phyloP scores from a whole-genome alignment of 352 stramenopile genomes.

The Phytophthora sansomeana region DNA sequence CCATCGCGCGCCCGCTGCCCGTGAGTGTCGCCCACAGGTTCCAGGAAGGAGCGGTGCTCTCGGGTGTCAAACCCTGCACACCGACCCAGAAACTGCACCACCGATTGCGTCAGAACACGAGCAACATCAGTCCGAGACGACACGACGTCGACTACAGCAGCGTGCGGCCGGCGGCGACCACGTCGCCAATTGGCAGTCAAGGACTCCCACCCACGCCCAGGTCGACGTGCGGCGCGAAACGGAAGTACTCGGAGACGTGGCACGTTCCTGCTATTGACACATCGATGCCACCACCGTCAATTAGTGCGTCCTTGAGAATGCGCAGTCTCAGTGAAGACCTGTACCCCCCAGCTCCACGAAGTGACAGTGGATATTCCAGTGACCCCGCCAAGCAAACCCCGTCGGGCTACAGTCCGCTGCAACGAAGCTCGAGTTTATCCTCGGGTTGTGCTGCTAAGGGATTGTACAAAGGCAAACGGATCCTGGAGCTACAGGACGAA shows the following conservation, averaged over 20 bases:
- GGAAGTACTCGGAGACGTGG: constrained; percentile 38
- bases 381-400: constrained; percentile 26
- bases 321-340: constrained; percentile 56
- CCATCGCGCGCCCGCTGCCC: constrained; percentile 73
- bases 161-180: constrained; percentile 21
- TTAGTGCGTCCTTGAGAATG: constrained; percentile 27
- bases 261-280: constrained; percentile 39
- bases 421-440: constrained; percentile 50
- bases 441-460: constrained; percentile 40
- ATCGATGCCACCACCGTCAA: constrained; percentile 15
- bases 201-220: constrained; percentile 34
- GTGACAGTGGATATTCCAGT: constrained; percentile 47
- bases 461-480: constrained; percentile 73
- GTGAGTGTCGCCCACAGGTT: constrained; percentile 54
- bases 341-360: constrained; percentile 23
- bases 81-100: constrained; percentile 70
- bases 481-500: constrained; percentile 82
- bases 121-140: constrained; percentile 75
- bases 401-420: constrained; percentile 30
- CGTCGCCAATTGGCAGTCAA: constrained; percentile 8
- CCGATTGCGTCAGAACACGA: constrained; percentile 53
- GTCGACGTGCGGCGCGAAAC: constrained; percentile 31
- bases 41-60: constrained; percentile 47
- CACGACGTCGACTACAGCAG: constrained; percentile 45
- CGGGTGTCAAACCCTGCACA: constrained; percentile 62